phyloP scores from a whole-genome alignment of 371 early-diverging fungal genomes.

The Rhizopus delemar region DNA sequence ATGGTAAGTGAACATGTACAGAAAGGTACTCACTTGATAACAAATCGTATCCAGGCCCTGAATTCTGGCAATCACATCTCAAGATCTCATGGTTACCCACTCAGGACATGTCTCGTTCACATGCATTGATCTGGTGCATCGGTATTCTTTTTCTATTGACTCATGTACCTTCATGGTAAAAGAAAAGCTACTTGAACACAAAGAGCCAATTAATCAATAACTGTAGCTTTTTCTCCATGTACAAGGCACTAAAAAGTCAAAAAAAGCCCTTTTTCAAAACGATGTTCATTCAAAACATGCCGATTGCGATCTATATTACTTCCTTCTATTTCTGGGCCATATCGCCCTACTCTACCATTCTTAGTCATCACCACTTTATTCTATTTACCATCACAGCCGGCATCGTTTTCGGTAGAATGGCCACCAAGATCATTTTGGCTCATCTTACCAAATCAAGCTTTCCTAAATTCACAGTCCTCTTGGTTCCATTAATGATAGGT shows the following conservation, averaged over 20 bases:
- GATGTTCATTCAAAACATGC: conserved; percentile 67
- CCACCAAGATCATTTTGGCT: conserved; percentile 85
- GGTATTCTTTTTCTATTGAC: conserved; percentile 62
- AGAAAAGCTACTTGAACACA: neutral
- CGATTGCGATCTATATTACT: conserved; percentile 59
- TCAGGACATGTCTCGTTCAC: conserved; percentile 45
- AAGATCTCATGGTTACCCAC: conserved; percentile 26
- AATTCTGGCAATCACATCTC: conserved; percentile 33
- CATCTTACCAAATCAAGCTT: conserved; percentile 81
- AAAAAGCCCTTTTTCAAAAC: conserved; percentile 58
- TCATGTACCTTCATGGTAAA: conserved; percentile 71
- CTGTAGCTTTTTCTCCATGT: conserved; percentile 58
- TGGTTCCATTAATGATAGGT: conserved; percentile 73
- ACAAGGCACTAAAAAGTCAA: conserved; percentile 69
- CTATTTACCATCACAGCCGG: conserved; percentile 74
- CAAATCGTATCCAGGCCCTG: conserved; percentile 22
- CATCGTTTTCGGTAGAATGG: conserved; percentile 85
- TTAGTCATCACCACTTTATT: conserved; percentile 64
- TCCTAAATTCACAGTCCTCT: conserved; percentile 75
- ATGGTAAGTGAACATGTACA: conserved; percentile 33
- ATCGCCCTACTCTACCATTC: conserved; percentile 66
- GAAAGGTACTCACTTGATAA: neutral
- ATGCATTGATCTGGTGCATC: conserved; percentile 60
- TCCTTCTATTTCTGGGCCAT: conserved; percentile 66
- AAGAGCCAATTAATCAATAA: too few species aligned